Base-by-base conservation (phyloP, 2,329 filamentous ascomycete species). In the Alternaria brassicae region DNA sequence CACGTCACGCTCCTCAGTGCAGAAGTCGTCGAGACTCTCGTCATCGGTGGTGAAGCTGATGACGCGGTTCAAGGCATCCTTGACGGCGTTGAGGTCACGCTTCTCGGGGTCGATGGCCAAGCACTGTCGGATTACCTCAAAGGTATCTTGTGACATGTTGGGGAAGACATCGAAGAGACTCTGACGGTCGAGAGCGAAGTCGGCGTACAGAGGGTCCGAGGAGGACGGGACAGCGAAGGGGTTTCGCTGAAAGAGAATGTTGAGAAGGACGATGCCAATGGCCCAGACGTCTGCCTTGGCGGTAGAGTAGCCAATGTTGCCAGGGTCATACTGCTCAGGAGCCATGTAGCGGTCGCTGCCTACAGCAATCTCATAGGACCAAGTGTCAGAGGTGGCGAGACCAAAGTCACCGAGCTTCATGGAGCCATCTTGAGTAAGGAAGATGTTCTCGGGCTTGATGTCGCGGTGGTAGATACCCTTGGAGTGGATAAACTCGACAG, bases 391-490 rank as follows among this genome's bases (percentile, higher is more conserved):
- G 10, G 94, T 97, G 51, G 93, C 93, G 63, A 99, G 84, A 54
- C 95, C 95, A 77, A 98, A 97, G 79, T 99, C 95, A 72, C 95
- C 95, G 34, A 99, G 88, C 82, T 99, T 99, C 91, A 98, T 91
- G 37, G 89, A 86, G 53, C 94, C 94, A 68, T 90, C 87, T 61
- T 93, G 87, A 59, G 89, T 91, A 65, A 99, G 85, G 78, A 99
- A 98, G 79, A 99, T 97, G 83, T 99, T 99, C 85, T 99, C 95
- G 0, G 95, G 95, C 83, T 99, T 99, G 86, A 99, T 97, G 79
- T 99, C 95, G 62, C 95, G 91, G 77, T 99, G 95, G 78, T 93
- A 97, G 75, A 98, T 87, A 66, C 92, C 93, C 78, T 93, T 93
- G 64, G 86, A 85, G 79, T 99, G 95, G 80, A 97, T 92, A 79